phyloP scores from a whole-genome alignment of 2,329 filamentous ascomycete genomes.

The Penicillium sp. region DNA sequence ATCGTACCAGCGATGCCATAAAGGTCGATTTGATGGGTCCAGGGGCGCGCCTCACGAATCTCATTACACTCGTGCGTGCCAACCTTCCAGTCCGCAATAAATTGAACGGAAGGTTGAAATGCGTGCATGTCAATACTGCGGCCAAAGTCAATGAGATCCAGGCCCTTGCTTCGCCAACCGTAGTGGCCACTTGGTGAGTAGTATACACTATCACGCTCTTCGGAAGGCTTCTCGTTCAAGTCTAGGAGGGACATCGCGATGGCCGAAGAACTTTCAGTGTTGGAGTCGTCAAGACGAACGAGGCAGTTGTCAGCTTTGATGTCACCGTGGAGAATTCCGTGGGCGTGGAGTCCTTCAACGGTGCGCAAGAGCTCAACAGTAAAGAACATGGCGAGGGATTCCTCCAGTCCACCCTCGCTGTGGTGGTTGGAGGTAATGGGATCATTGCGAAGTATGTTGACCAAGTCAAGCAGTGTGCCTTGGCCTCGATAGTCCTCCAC shows the following conservation, averaged over 20 bases:
- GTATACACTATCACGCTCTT: constrained; percentile 42
- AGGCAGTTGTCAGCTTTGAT: constrained; percentile 96
- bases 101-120: constrained; percentile 75
- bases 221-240: constrained; percentile 20
- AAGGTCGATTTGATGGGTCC: constrained; percentile 98
- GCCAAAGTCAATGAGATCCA: constrained; percentile 92
- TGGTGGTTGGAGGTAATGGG: constrained; percentile 48
- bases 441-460: constrained; percentile 80
- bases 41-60: constrained; percentile 89
- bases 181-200: constrained; percentile 73
- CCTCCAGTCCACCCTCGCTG: constrained; percentile 73
- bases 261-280: constrained; percentile 26
- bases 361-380: constrained; percentile 86
- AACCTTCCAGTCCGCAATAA: constrained; percentile 95
- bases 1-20: constrained; percentile 87
- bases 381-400: constrained; percentile 93
- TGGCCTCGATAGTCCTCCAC: constrained; percentile 85
- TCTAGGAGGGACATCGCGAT: constrained; percentile 31
- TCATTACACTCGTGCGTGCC: constrained; percentile 86
- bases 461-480: constrained; percentile 89
- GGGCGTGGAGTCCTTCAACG: constrained; percentile 79
- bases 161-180: constrained; percentile 77
- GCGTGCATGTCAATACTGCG: constrained; percentile 89
- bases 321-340: constrained; percentile 83
- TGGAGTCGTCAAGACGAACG: constrained; percentile 68